Evolutionary conservation across 805 yeast species (phyloP).

Genomic region (Saturnispora kantuleensis): DNA sequence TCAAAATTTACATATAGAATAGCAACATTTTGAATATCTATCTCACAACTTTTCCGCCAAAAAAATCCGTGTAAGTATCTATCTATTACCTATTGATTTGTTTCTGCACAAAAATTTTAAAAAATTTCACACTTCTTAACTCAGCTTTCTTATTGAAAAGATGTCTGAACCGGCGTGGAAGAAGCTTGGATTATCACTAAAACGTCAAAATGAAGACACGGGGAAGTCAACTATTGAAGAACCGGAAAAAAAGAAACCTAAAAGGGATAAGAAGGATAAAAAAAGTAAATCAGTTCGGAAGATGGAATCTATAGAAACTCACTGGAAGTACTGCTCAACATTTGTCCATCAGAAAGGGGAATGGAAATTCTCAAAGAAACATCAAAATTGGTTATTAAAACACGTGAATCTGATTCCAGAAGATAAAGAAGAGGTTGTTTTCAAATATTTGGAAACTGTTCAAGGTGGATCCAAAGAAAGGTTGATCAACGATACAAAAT

Average conservation of each 20-base stretch:
- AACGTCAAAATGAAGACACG: conserved; percentile 21
- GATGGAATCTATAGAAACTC: conserved; percentile 17
- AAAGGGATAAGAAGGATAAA: conserved; percentile 24
- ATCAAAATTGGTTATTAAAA: conserved; percentile 76
- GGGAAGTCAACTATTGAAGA: not conserved
- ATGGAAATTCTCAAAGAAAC: conserved; percentile 83
- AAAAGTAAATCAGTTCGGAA: conserved; percentile 62
- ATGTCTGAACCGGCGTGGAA: conserved; percentile 71
- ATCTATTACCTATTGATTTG: no score
- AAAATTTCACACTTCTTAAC: not conserved
- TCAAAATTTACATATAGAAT: no score
- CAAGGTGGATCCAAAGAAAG: conserved; percentile 65
- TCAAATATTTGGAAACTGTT: conserved; percentile 45
- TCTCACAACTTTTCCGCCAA: no score
- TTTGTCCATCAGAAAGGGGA: conserved; percentile 43
- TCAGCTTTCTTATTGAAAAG: not conserved
- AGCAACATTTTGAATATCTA: no score
- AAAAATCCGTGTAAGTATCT: no score
- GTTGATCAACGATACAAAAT: conserved; percentile 38
- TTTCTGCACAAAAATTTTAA: not conserved
- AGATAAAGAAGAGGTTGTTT: conserved; percentile 41
- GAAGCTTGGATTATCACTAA: conserved; percentile 57
- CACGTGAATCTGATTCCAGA: conserved; percentile 45
- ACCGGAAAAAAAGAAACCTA: conserved; percentile 31
- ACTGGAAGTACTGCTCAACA: conserved; percentile 7